Evolutionary conservation across 2,329 filamentous ascomycete species (phyloP).

Genomic region (Beauveria rudraprayagi): DNA sequence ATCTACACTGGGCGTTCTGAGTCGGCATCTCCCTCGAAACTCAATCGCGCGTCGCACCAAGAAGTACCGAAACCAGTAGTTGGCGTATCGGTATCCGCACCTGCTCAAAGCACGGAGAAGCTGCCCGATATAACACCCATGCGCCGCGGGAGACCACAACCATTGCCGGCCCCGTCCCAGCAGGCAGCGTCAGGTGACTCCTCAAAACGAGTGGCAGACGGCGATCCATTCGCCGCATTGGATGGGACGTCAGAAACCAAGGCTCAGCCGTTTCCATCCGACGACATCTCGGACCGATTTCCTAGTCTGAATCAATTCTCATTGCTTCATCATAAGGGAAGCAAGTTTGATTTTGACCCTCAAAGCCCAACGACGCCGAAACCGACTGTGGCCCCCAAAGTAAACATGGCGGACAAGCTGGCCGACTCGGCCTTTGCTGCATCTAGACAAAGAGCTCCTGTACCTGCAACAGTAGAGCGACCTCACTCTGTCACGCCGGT

Average conservation of each 20-base stretch:
- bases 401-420: slow-evolving; percentile 65
- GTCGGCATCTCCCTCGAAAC: slow-evolving; percentile 44
- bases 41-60: slow-evolving; percentile 25
- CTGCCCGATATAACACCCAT: slow-evolving; percentile 91
- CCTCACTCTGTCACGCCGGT: slow-evolving; percentile 26
- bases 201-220: slow-evolving; percentile 58
- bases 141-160: slow-evolving; percentile 66
- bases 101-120: slow-evolving; percentile 58
- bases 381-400: slow-evolving; percentile 45
- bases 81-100: slow-evolving; percentile 75
- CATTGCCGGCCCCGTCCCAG: slow-evolving; percentile 26
- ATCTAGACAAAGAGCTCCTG: background rate
- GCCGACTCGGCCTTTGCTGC: slow-evolving; percentile 74
- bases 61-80: slow-evolving; percentile 53
- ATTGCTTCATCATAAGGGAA: slow-evolving; percentile 73
- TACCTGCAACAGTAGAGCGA: slow-evolving; percentile 7
- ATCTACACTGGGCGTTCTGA: slow-evolving; percentile 56
- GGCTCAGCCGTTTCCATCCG: slow-evolving; percentile 43
- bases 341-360: slow-evolving; percentile 75
- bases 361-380: slow-evolving; percentile 39
- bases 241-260: slow-evolving; percentile 50
- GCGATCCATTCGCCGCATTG: slow-evolving; percentile 85
- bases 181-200: slow-evolving; percentile 43
- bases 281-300: slow-evolving; percentile 79
- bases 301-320: slow-evolving; percentile 92